Evolutionary conservation across 768 basidiomycete species (phyloP), one percentile per base, ranked within the genome.

Genomic region (Leccinum incarnatum): DNA sequence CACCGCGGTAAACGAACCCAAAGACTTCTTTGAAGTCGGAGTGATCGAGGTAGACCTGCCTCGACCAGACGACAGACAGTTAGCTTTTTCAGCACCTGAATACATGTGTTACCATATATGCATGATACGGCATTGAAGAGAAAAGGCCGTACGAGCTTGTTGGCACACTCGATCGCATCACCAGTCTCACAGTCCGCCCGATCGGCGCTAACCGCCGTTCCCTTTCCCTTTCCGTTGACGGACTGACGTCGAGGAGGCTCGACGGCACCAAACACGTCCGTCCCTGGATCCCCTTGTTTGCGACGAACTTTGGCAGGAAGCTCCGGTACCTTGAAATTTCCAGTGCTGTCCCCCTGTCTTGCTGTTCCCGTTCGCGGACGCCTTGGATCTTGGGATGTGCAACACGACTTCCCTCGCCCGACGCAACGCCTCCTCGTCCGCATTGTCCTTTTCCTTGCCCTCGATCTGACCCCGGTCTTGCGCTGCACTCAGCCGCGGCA

Each of bases 161-260:
- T 89, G 6, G 77, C 75, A 63, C 76, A 80, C 73, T 89, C 87
- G 45, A 82, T 64, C 56, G 75, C 62, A 23, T 61, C 61, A 14
- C 66, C 70, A 9, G 56, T 60, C 50, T 67, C 71, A 17, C 32
- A 37, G 11, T 66, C 58, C 6, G 48, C 57, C 6, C 10, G 76
- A 71, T 61, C 78, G 9, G 65, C 58, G 9, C 61, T 67, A 12
- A 65, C 68, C 1, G 67, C 68, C 23, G 23, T 23, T 23, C 23
- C 23, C 23, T 23, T 23, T 23, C 66, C 74, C 55, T 78, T 81
- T 34, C 68, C 62, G 70, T 78, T 32, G 25, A 4, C 15, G 10
- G n/a, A 30, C 40, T 9, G 55, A 8, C 53, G 40, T 25, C n/a
- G 58, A 34, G 56, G 60, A 51, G 65, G 69, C 12, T 59, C 63